Base-by-base conservation (phyloP, 2,329 filamentous ascomycete genomes). In the Pseudonectria buxi region DNA sequence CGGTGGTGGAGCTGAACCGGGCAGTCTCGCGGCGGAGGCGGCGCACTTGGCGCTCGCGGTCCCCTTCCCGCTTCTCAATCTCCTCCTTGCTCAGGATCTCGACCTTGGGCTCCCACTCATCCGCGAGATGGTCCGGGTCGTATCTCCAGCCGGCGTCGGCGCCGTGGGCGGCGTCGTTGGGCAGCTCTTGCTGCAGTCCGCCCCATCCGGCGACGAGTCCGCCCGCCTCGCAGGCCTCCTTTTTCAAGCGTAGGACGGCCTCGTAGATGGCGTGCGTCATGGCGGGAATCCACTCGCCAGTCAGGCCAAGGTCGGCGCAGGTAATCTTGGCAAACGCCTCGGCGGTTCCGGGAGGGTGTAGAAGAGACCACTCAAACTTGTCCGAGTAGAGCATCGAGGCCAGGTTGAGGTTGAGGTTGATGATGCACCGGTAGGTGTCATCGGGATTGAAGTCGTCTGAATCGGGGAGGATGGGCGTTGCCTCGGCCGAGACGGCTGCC, bases 181-280 rank as follows among this genome's bases (percentile, higher is more conserved):
- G 86, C 32, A 95, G 80, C 42, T 94, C 86, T 35, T 64, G 60
- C 34, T 65, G 63, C 18, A 58, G 44, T 24, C 64, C 80, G 39
- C 77, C 76, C 68, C 80, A 78, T 27, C 83, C 83, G 12, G 78
- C 72, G n/a, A 95, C 81, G 7, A 95, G 66, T 1, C 88, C 88
- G 26, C 87, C 88, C 26, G 87, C 87, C 59, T 96, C 92, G 54
- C 89, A 94, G 1, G 89, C 87, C 56, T 96, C 92, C 62, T 98
- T 98, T 67, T 96, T 96, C 24, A 95, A 67, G 30, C 86, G 83
- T 44, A 96, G 62, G 0, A 94, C 88, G 9, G 92, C 86, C 62
- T 98, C 92, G 61, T 96, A 96, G 49, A 98, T 96, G 24, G 89
- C 92, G 56, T 95, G 90, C 11, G 92, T 86, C 68, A 98, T 86